These are phyloP conservation scores for Penicillium silybi DNA, from an alignment of 495 filamentous ascomycete genomes.

Conservation along the genomic window DNA sequence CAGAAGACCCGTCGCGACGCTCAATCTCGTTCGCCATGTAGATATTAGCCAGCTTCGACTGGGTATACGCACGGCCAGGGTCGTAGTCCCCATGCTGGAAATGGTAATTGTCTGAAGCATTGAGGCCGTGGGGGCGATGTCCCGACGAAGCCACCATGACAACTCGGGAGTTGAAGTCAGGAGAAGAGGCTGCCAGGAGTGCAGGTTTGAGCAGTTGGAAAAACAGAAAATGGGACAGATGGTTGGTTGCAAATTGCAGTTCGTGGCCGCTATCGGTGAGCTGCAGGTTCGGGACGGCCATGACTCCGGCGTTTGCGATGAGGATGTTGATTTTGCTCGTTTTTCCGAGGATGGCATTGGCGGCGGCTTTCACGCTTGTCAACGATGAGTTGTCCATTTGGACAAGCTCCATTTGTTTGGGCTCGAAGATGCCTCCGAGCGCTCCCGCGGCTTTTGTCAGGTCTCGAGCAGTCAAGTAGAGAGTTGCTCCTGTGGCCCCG, in stretches of 20 bases:
- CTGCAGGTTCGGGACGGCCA: constrained; percentile 37
- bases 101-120: constrained; percentile 24
- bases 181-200: constrained; percentile 36
- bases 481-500: constrained; percentile 43
- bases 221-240: constrained; percentile 50
- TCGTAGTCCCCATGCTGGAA: constrained; percentile 33
- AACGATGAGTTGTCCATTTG: constrained; percentile 43
- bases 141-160: constrained; percentile 38
- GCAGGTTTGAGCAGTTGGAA: constrained; percentile 44
- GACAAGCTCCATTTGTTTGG: constrained; percentile 20
- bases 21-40: constrained; percentile 47
- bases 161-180: constrained; percentile 41
- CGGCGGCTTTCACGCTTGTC: constrained; percentile 36
- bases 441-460: constrained; percentile 30
- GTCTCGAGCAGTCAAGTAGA: constrained; percentile 45
- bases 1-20: constrained; percentile 34
- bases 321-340: constrained; percentile 42
- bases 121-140: constrained; percentile 24
- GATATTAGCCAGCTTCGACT: constrained; percentile 37
- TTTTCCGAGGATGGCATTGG: constrained; percentile 35
- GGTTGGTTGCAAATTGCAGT: constrained; percentile 48
- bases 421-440: constrained; percentile 29
- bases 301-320: constrained; percentile 48
- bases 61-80: constrained; percentile 30
- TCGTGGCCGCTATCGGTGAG: constrained; percentile 44